Base-by-base conservation (phyloP, 352 stramenopile species). In the Phytophthora fragariae region DNA sequence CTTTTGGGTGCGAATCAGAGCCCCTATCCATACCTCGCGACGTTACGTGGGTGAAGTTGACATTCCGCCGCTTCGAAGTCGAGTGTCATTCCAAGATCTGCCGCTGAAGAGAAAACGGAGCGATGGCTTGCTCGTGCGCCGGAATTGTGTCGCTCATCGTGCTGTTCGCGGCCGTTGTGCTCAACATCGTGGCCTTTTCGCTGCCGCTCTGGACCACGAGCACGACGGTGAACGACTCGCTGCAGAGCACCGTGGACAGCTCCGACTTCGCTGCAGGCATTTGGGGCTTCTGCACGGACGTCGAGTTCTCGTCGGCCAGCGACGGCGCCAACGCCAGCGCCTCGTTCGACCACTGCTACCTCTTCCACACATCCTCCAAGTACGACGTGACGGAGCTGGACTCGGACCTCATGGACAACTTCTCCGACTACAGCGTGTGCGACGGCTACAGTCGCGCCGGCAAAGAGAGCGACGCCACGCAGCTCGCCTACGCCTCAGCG, bases 121-220 rank as follows among this genome's bases (percentile, higher is more conserved):
- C 41, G 12, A 92, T 92, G 85, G 82, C 58, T 17, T 92, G 82
- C 69, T 83, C 76, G 8, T 84, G 85, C 11, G 69, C 83, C 0
- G 85, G 85, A 5, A 72, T 89, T 60, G 57, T 89, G 12, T 85
- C 82, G 35, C 84, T 91, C 73, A 71, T 89, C 65, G 76, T 91
- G 57, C 76, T 91, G 60, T 83, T 87, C 49, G 73, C 81, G 57
- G 82, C 80, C 19, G 75, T 90, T 29, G 73, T 80, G 71, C 76
- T 92, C 63, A 91, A 89, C 72, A 58, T 79, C 64, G 80, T 90
- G 39, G 79, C 85, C 33, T 88, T 91, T 67, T 78, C 81, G n/a
- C 64, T 92, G 65, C 85, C 85, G 39, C 70, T 90, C 41, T 92
- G 85, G 85, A 89, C 80, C 50, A 91, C 83, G 24, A 92, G 82